Conservation (phyloP, 129 eudicot species). For the Helichrysum umbraculigerum region DNA sequence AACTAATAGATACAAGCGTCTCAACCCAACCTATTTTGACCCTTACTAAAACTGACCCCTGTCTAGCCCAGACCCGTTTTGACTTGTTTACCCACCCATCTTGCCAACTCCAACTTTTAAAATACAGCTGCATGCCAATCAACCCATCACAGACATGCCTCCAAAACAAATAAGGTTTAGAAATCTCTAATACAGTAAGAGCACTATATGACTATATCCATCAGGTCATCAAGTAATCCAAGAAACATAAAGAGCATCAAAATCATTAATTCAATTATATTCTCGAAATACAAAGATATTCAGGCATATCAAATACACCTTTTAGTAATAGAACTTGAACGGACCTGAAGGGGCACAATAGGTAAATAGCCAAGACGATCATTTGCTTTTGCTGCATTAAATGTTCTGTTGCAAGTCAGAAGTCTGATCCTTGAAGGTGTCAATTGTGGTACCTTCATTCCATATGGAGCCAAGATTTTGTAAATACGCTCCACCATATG, state of each 20-base stretch:
- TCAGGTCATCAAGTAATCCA: neutral
- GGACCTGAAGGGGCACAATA: slow-evolving; percentile 82
- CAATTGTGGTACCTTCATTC: slow-evolving; percentile 95
- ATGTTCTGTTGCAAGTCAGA: slow-evolving; percentile 77
- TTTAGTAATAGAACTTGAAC: slow-evolving; percentile 10
- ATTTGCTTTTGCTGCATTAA: slow-evolving; percentile 82
- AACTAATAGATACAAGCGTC: neutral
- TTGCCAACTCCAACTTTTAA: neutral
- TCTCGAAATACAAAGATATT: neutral
- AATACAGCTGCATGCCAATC: neutral
- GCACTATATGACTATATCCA: neutral
- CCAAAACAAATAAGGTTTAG: neutral
- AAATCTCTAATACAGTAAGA: neutral
- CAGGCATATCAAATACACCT: slow-evolving; percentile 14
- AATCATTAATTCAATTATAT: neutral
- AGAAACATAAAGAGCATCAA: neutral
- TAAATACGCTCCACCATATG: slow-evolving; percentile 66
- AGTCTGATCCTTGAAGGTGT: slow-evolving; percentile 96
- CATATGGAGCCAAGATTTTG: slow-evolving; percentile 71
- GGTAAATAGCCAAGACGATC: slow-evolving; percentile 91
- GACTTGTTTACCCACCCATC: neutral
- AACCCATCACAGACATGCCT: neutral
- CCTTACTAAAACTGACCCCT: neutral
- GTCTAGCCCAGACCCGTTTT: no score
- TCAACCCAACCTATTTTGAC: neutral